These are phyloP conservation scores for Dioscorea cayenensis DNA, from an alignment of 116 monocot genomes.

Conservation along the genomic window DNA sequence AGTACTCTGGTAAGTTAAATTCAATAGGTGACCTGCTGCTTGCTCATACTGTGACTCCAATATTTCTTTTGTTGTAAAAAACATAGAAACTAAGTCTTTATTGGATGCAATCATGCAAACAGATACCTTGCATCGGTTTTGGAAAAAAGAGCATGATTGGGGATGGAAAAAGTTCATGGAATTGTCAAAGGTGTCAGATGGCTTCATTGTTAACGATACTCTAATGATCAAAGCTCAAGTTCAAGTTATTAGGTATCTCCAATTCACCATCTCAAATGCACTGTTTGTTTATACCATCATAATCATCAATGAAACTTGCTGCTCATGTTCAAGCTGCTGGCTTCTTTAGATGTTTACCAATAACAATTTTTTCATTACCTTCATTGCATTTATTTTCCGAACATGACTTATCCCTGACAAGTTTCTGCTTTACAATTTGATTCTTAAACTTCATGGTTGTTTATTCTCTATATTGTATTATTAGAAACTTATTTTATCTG, in stretches of 20 bases:
- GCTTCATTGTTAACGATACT: constrained; percentile 73
- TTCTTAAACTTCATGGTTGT: not conserved
- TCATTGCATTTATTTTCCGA: not conserved
- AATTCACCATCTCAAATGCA: not conserved
- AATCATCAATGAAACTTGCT: not conserved
- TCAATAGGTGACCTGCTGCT: not conserved
- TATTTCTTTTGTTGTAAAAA: not conserved
- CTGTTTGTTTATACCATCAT: not conserved
- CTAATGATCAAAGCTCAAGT: constrained; percentile 93
- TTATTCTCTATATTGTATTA: not conserved
- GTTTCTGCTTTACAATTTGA: not conserved
- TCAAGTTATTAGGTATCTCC: constrained; percentile 91
- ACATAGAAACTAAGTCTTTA: constrained; percentile 6
- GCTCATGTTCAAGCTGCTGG: too few relatives aligned
- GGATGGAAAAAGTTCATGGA: constrained; percentile 99
- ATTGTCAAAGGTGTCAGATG: constrained; percentile 72
- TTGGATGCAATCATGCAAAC: constrained; percentile 19
- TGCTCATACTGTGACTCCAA: not conserved
- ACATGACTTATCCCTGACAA: not conserved
- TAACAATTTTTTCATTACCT: not conserved
- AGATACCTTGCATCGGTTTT: constrained; percentile 95
- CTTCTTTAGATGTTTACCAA: too few relatives aligned
- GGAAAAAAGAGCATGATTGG: constrained; percentile 99
- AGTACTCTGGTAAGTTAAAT: constrained; percentile 69
- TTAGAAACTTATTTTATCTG: too few relatives aligned